These are phyloP conservation scores for Malassezia vespertilionis DNA, from an alignment of 1,284 basidiomycete species.

Conservation along the genomic window DNA sequence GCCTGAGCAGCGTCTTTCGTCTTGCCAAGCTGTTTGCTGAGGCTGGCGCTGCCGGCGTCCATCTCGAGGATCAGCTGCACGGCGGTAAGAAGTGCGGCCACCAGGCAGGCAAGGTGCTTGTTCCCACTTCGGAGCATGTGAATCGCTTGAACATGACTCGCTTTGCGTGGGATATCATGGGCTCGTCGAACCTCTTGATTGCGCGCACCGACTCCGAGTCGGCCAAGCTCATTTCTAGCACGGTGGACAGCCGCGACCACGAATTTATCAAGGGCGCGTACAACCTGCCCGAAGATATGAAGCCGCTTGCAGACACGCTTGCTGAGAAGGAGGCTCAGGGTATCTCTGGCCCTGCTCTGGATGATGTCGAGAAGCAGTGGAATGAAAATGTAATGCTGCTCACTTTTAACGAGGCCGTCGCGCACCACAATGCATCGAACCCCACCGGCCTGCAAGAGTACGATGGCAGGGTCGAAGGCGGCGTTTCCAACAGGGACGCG, in stretches of 20 bases:
- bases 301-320: constrained; percentile 38
- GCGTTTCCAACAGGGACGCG: constrained; percentile 65
- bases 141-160: constrained; percentile 70
- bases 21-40: constrained; percentile 47
- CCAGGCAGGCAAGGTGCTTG: constrained; percentile 82
- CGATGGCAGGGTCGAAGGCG: constrained; percentile 56
- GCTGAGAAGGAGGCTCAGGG: constrained; percentile 34
- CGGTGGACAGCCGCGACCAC: constrained; percentile 64
- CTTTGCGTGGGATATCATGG: constrained; percentile 76
- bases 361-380: constrained; percentile 42
- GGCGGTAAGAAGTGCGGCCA: constrained; percentile 62
- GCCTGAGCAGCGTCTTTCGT: constrained; percentile 43
- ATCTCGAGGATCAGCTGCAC: constrained; percentile 46
- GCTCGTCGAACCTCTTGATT: constrained; percentile 75
- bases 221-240: constrained; percentile 72
- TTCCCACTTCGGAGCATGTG: constrained; percentile 73
- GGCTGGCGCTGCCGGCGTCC: constrained; percentile 50
- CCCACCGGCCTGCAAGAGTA: constrained; percentile 50
- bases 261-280: constrained; percentile 47
- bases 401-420: constrained; percentile 72
- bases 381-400: constrained; percentile 49
- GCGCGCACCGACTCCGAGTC: constrained; percentile 84
- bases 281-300: constrained; percentile 33
- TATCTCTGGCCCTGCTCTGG: constrained; percentile 31
- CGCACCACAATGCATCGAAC: constrained; percentile 40